Evolutionary conservation across 2,329 filamentous ascomycete species (phyloP).

Genomic region (Aspergillus vadensis): DNA sequence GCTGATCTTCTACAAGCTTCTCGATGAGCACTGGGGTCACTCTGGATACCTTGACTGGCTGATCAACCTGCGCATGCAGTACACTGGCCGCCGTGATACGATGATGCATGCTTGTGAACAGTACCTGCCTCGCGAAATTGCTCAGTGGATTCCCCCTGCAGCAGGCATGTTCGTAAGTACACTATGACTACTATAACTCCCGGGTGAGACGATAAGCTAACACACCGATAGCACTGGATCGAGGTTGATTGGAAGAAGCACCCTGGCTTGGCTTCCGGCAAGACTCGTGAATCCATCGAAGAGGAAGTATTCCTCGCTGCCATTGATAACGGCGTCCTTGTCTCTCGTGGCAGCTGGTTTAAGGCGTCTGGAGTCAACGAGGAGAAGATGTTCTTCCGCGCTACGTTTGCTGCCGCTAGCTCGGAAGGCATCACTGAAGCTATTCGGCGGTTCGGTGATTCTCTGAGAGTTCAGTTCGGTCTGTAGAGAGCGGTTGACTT

Average conservation of each 20-base stretch:
- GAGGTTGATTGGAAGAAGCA: constrained; percentile 50
- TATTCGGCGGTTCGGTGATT: constrained; percentile 73
- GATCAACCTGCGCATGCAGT: constrained; percentile 76
- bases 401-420: constrained; percentile 83
- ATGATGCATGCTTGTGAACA: constrained; percentile 79
- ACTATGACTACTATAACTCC: neutral
- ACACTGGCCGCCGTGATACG: constrained; percentile 75
- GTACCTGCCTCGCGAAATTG: constrained; percentile 71
- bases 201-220: constrained; percentile 3
- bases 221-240: constrained; percentile 47
- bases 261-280: constrained; percentile 41
- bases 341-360: constrained; percentile 91
- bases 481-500: constrained; percentile 33
- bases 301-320: constrained; percentile 80
- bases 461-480: constrained; percentile 65
- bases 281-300: constrained; percentile 61
- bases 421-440: constrained; percentile 70
- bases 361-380: constrained; percentile 66
- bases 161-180: constrained; percentile 91
- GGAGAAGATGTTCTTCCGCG: constrained; percentile 78
- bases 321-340: constrained; percentile 74
- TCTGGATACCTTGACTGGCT: constrained; percentile 87
- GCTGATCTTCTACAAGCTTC: constrained; percentile 79
- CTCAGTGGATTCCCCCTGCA: constrained; percentile 75
- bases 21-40: constrained; percentile 95